Conservation (phyloP, 192 early-diverging fungal species). For the Helicostylum pulchrum region DNA sequence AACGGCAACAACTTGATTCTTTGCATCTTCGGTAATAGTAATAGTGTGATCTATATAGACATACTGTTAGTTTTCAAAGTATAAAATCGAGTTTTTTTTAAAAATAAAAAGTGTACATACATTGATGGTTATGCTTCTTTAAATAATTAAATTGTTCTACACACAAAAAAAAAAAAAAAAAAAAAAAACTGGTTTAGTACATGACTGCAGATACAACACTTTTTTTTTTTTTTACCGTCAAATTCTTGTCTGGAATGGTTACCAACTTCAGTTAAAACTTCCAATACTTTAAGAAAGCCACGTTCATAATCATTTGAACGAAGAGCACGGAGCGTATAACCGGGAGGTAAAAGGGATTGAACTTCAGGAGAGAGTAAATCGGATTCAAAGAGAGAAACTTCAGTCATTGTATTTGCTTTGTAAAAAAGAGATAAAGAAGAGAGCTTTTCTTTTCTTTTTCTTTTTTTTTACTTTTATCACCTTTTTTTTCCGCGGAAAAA, state of each 20-base stretch:
- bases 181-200: neutral
- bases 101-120: slow-evolving; percentile 38
- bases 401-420: slow-evolving; percentile 16
- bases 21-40: slow-evolving; percentile 71
- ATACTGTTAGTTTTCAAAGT: neutral
- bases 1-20: slow-evolving; percentile 65
- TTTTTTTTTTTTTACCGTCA: slow-evolving; percentile 41
- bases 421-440: neutral
- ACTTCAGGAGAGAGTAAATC: slow-evolving; percentile 69
- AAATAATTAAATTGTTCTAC: slow-evolving; percentile 61
- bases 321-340: slow-evolving; percentile 69
- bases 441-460: no score
- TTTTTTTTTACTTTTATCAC: no score
- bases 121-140: slow-evolving; percentile 74
- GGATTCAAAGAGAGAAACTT: slow-evolving; percentile 56
- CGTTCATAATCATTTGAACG: slow-evolving; percentile 69
- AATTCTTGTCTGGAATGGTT: slow-evolving; percentile 65
- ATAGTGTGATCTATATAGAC: slow-evolving; percentile 57
- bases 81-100: neutral
- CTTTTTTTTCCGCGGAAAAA: no score
- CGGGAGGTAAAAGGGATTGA: slow-evolving; percentile 54
- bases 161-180: no score
- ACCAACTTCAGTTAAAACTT: slow-evolving; percentile 74
- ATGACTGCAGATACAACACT: no score
- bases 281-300: slow-evolving; percentile 59